Evolutionary conservation across 2,329 filamentous ascomycete genomes (phyloP), one percentile per base, ranked within the genome.

Genomic region (Exophiala aquamarina): DNA sequence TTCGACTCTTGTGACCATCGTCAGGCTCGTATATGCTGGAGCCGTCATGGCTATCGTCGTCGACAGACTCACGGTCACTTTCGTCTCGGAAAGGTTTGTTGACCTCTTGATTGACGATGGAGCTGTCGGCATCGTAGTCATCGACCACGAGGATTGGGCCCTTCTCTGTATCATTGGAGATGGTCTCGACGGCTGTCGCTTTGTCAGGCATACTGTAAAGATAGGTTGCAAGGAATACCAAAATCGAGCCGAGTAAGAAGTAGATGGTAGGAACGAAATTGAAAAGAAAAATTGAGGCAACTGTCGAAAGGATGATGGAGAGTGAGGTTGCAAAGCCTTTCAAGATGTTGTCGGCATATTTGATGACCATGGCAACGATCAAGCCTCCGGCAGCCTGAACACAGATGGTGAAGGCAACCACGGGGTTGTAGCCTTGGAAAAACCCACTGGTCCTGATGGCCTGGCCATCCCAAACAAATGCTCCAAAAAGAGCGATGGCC

Each of bases 311-410:
- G 47, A 96, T 75, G 50, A 96, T 93, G 61, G 89, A 95, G 51
- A 95, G 87, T 59, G 88, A 93, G 3, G 90, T 93, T 3, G 92
- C 90, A 69, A 95, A 91, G 63, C 92, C 95, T 74, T 94, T 95
- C 52, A 89, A 84, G 63, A 95, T 94, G 62, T 92, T 94, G 71
- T 93, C 87, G 8, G 87, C 83, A 62, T 89, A 87, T 52, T 86
- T 87, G 66, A 93, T 86, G 63, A 86, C 88, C 51, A 93, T 75
- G 1, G 86, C 86, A 7, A 89, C 84, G 15, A 95, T 72, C 15
- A 97, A 78, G n/a, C 93, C 93, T 20, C 90, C 91, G 18, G 84
- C 70, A 1, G 91, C 88, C 66, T 97, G 93, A 49, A 93, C 78
- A 6, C 82, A 65, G 57, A 97, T 86, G 3, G 90, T 86, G 3